Evolutionary conservation across 108 stramenopile genomes (phyloP).

Genomic region (Fragilaria crotonensis): DNA sequence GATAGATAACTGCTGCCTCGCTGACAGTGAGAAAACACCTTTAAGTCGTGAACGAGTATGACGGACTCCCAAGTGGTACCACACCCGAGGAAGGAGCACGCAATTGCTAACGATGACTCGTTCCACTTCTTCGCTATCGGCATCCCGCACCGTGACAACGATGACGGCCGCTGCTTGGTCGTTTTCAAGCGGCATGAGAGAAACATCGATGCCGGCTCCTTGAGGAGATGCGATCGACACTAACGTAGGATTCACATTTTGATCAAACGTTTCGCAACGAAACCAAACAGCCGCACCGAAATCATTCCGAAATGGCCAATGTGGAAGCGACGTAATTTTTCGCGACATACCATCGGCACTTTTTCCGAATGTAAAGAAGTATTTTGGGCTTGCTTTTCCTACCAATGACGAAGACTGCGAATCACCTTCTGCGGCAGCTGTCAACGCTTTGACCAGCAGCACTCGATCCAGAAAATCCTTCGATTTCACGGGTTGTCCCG

Average conservation of each 20-base stretch:
- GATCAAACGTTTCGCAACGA: constrained; percentile 51
- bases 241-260: constrained; percentile 22
- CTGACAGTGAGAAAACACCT: constrained; percentile 49
- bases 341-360: constrained; percentile 27
- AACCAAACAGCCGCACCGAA: constrained; percentile 78
- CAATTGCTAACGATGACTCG: constrained; percentile 22
- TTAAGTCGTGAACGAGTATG: constrained; percentile 53
- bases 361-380: constrained; percentile 54
- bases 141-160: constrained; percentile 40
- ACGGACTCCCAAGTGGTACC: constrained; percentile 76
- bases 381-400: constrained; percentile 43
- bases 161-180: constrained; percentile 4
- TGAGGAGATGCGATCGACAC: constrained; percentile 30
- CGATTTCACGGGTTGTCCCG: neutral
- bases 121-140: constrained; percentile 10
- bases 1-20: constrained; percentile 63
- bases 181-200: constrained; percentile 24
- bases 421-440: constrained; percentile 43
- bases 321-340: constrained; percentile 24
- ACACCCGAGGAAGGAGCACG: constrained; percentile 57
- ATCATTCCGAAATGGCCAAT: constrained; percentile 77
- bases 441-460: constrained; percentile 40
- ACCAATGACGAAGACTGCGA: constrained; percentile 31
- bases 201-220: constrained; percentile 52
- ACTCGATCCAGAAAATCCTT: constrained; percentile 20